Percentiles rank a stretch among this genome's conserved stretches.
Evolutionary conservation across 2,329 filamentous ascomycete species (phyloP).

Genomic region (Talaromyces funiculosus): DNA sequence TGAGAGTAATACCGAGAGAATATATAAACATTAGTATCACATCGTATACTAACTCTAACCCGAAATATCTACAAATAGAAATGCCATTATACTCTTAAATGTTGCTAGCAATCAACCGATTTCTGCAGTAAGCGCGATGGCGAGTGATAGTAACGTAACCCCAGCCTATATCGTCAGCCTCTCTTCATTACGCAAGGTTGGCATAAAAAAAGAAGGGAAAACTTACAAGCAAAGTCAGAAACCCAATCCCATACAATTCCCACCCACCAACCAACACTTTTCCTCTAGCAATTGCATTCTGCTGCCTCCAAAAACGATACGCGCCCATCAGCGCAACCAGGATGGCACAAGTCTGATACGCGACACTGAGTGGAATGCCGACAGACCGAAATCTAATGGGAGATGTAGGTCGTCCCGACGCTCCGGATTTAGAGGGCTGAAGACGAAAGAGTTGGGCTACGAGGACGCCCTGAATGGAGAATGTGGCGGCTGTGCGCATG

Average conservation of each 20-base stretch:
- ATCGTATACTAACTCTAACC: neutral
- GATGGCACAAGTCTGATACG: conserved; percentile 48
- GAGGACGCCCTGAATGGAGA: conserved; percentile 61
- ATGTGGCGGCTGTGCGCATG: conserved; percentile 62
- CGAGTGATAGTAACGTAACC: conserved; percentile 4
- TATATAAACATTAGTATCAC: neutral
- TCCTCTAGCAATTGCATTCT: conserved; percentile 53
- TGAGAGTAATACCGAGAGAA: neutral
- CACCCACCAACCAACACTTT: conserved; percentile 55
- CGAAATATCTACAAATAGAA: neutral
- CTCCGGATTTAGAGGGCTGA: conserved; percentile 16
- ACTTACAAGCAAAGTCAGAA: conserved; percentile 47
- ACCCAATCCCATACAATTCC: conserved; percentile 50
- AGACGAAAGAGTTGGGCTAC: conserved; percentile 64
- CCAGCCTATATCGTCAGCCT: conserved; percentile 4
- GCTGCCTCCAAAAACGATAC: conserved; percentile 56
- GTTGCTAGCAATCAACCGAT: neutral
- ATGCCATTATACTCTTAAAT: neutral
- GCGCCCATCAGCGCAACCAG: conserved; percentile 50
- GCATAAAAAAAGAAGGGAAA: neutral
- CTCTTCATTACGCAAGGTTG: neutral
- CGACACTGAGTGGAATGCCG: conserved; percentile 53
- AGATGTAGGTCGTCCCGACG: conserved; percentile 39
- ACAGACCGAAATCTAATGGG: conserved; percentile 49
- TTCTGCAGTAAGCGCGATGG: conserved; percentile 10